Base-by-base conservation (phyloP, 441 rosid species). In the Adansonia grandidieri region DNA sequence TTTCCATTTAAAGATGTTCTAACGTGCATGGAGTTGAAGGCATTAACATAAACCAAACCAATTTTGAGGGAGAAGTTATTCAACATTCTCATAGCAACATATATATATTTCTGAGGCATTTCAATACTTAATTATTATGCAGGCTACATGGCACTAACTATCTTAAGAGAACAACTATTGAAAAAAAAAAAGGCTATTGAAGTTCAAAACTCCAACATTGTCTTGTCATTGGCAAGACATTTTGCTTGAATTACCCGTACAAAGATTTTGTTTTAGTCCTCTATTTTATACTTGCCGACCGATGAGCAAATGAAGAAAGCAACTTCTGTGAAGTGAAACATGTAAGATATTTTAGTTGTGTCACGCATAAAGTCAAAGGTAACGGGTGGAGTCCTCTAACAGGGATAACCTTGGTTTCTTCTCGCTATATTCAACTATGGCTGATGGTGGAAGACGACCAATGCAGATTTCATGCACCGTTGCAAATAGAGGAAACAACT, bases 381-480 rank as follows among this genome's bases (percentile, higher is more conserved):
- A 42, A 63, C 3, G 22, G 9, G 67, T 79, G 11, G 86, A 66
- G 64, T 84, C 82, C 77, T 87, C 85, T 58, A 78, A 76, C 66
- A 80, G 54, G 42, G 89, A 80, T 75, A 81, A 81, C 32, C 78
- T 84, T n/a, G 90, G 88, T 84, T 88, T 94, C 80, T 88, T 89
- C 83, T 92, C 96, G 9, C 88, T 88, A 70, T 96, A 88, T 74
- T 91, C 92, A 53, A 96, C 97, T n/a, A 96, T 88, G 77, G 98
- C 97, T 22, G 97, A 86, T 6, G 98, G 98, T 48, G 89, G 90
- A 82, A 96, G 98, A 65, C 65, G 86, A 13, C 95, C 94, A 1
- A 40, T 82, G 81, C 91, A 84, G 75, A 96, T 96, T 80, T 91
- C 87, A 19, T 96, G 97, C 56, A 96, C 98, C 15, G 97, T 89